A percentile compares a stretch with the other conserved stretches of the same genome.
phyloP scores from a whole-genome alignment of 345 rosid species.

The Lepidium aucheri region DNA sequence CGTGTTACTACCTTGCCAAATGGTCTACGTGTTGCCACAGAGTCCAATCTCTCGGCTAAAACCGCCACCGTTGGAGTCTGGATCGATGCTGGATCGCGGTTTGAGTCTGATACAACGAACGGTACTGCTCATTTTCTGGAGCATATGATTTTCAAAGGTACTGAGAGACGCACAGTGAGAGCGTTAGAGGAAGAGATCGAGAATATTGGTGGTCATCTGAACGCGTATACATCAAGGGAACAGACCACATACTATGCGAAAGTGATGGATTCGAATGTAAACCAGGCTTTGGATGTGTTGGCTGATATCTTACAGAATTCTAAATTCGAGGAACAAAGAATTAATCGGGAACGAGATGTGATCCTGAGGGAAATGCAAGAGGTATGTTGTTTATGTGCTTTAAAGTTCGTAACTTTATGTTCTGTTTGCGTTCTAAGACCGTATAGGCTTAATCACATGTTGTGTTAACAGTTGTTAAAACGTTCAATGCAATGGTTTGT shows the following conservation, averaged over 20 bases:
- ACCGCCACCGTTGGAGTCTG: slow-evolving; percentile 95
- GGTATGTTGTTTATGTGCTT: slow-evolving; percentile 28
- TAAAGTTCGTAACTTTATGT: neutral
- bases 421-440: neutral
- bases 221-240: slow-evolving; percentile 91
- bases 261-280: slow-evolving; percentile 70
- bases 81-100: slow-evolving; percentile 97
- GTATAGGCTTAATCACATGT: neutral
- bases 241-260: slow-evolving; percentile 94
- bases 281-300: slow-evolving; percentile 63
- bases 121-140: slow-evolving; percentile 96
- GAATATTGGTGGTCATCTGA: slow-evolving; percentile 93
- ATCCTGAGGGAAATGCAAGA: slow-evolving; percentile 79
- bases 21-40: slow-evolving; percentile 90
- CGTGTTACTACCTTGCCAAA: slow-evolving; percentile 81
- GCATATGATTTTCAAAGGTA: slow-evolving; percentile 98
- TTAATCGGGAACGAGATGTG: slow-evolving; percentile 62
- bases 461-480: neutral
- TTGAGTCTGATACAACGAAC: slow-evolving; percentile 76
- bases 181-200: slow-evolving; percentile 86
- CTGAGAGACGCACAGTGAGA: slow-evolving; percentile 53
- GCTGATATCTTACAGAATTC: slow-evolving; percentile 97
- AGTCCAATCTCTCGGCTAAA: slow-evolving; percentile 61
- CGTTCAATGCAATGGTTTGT: neutral
- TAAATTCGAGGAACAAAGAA: slow-evolving; percentile 49